A percentile compares a stretch with the other conserved stretches of the same genome.
Conservation (phyloP, 768 basidiomycete species). For the Hypsizygus marmoreus region DNA sequence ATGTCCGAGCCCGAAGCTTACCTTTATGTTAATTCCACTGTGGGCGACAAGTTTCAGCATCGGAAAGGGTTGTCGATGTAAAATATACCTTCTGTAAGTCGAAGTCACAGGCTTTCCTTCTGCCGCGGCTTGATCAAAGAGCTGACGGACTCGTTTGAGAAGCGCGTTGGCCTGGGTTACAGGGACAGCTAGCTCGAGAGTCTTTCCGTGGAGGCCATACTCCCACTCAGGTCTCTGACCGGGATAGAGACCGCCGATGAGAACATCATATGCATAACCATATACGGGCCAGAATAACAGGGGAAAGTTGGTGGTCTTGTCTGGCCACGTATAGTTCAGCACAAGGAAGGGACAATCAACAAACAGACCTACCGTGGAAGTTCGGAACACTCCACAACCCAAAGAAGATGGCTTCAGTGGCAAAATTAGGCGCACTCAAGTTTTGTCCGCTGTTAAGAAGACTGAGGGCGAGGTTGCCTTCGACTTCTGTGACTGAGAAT, state of each 20-base stretch:
- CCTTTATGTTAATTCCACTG: conserved; percentile 37
- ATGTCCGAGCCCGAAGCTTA: conserved; percentile 2
- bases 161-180: conserved; percentile 32
- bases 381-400: conserved; percentile 33
- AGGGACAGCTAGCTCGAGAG: conserved; percentile 36
- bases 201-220: conserved; percentile 35
- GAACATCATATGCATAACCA: conserved; percentile 38
- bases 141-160: conserved; percentile 31
- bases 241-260: conserved; percentile 38
- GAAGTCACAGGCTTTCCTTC: conserved; percentile 37
- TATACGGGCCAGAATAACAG: conserved; percentile 35
- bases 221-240: conserved; percentile 34
- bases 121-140: conserved; percentile 33
- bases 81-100: conserved; percentile 31
- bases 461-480: conserved; percentile 27
- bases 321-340: conserved; percentile 11
- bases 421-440: conserved; percentile 31
- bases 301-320: conserved; percentile 29
- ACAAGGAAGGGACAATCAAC: not conserved
- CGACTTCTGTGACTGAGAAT: conserved; percentile 33
- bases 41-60: conserved; percentile 5
- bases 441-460: conserved; percentile 37
- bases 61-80: not conserved
- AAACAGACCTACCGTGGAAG: conserved; percentile 31
- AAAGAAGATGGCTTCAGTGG: conserved; percentile 33